These are phyloP conservation scores for Nannochloropsis granulata DNA, from an alignment of 108 stramenopile species.

Conservation along the genomic window DNA sequence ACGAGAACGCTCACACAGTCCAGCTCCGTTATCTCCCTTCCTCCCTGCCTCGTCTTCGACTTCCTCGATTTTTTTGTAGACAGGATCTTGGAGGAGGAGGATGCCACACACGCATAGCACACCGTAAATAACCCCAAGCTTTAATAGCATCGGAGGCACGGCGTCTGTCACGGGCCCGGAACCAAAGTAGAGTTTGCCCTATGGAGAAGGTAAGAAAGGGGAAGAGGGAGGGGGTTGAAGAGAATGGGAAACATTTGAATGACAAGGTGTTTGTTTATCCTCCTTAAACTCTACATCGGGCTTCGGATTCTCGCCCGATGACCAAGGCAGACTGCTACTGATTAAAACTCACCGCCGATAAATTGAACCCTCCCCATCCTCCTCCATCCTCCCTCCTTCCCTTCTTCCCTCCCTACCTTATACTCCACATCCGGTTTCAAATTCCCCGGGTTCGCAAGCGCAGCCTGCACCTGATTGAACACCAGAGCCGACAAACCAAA, in stretches of 20 bases:
- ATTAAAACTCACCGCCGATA: not conserved
- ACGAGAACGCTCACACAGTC: not conserved
- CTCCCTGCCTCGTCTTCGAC: not conserved
- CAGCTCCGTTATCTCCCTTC: not conserved
- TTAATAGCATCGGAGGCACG: not conserved
- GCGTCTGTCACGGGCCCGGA: not conserved
- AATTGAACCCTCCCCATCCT: not conserved
- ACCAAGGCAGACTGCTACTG: not conserved
- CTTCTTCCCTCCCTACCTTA: not conserved
- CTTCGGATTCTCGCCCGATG: not conserved
- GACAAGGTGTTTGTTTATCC: too few species aligned
- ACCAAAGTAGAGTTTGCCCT: not conserved
- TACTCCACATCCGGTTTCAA: not conserved
- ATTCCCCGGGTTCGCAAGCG: slow-evolving; percentile 2
- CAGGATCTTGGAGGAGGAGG: not conserved
- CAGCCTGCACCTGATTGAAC: not conserved
- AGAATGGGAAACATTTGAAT: too few species aligned
- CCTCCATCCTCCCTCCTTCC: too few species aligned
- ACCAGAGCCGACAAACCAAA: slow-evolving; percentile 7
- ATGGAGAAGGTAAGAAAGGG: too few species aligned
- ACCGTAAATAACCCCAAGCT: not conserved
- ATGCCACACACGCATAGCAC: not conserved
- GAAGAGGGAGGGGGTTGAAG: too few species aligned
- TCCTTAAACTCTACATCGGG: not conserved
- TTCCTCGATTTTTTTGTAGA: not conserved